These are phyloP conservation scores for Arthroderma uncinatum DNA, from an alignment of 2,329 filamentous ascomycete genomes.

Conservation along the genomic window DNA sequence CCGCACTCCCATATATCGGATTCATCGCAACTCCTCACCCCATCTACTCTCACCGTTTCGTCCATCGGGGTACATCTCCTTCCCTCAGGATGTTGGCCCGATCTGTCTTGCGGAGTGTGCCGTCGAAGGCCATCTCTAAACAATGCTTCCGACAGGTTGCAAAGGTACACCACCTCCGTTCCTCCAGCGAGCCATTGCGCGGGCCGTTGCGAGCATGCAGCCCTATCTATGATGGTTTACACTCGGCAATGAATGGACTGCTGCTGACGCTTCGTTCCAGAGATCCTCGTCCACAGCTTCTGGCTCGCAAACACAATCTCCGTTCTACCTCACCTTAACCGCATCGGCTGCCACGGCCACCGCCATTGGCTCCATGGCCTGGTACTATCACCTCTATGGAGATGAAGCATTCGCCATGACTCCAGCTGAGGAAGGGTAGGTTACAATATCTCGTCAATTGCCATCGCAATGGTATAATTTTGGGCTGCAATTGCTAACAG, in stretches of 20 bases:
- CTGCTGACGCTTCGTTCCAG: slow-evolving; percentile 5
- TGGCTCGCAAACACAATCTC: slow-evolving; percentile 50
- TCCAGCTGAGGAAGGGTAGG: slow-evolving; percentile 96
- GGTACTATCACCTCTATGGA: slow-evolving; percentile 96
- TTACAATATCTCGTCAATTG: slow-evolving; percentile 25
- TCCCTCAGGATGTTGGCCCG: slow-evolving; percentile 71
- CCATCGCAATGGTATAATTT: neutral
- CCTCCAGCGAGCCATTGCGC: slow-evolving; percentile 23
- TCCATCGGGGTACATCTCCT: slow-evolving; percentile 24
- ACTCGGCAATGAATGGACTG: neutral
- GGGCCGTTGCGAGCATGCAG: neutral
- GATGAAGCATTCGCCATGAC: slow-evolving; percentile 79
- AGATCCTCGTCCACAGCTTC: slow-evolving; percentile 46
- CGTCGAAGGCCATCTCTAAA: slow-evolving; percentile 67
- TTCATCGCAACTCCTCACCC: slow-evolving; percentile 17
- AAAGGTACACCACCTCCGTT: slow-evolving; percentile 52
- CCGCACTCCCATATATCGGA: slow-evolving; percentile 1
- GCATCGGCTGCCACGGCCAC: slow-evolving; percentile 76
- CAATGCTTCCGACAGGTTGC: slow-evolving; percentile 60
- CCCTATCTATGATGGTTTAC: neutral
- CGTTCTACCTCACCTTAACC: slow-evolving; percentile 74
- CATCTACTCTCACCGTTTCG: slow-evolving; percentile 9
- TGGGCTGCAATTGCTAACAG: slow-evolving; percentile 4
- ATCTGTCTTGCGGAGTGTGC: slow-evolving; percentile 79
- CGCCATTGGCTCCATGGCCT: slow-evolving; percentile 80